Evolutionary conservation across 345 rosid species (phyloP), one percentile per base, ranked within the genome.

Genomic region (Arabis alpina): DNA sequence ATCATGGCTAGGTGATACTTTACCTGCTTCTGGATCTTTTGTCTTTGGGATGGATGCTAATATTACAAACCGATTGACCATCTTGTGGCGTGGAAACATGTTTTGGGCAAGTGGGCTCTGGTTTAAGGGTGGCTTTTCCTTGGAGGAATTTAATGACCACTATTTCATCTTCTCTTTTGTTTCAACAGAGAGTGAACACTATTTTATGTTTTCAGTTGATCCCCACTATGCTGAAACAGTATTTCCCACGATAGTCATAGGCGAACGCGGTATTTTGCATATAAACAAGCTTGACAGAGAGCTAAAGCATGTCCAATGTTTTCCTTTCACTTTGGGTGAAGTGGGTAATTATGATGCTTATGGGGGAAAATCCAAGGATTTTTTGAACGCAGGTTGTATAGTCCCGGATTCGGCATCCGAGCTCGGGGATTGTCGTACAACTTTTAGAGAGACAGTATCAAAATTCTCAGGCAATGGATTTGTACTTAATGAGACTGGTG

Each of bases 1-100:
- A 13, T 78, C 84, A 47, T 81, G 78, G 78, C 58, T 32, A 32
- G 23, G 11, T 9, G 4, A 49, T 11, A 5, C 7, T 11, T 48
- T 67, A 13, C 76, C 78, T 42, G 74, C 54, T 9, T 14, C 47
- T 58, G 82, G 77, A 2, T 58, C 79, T 8, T 55, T 62, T 47
- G 50, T 53, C 2, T 13, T 83, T 51, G 76, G 81, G 2, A n/a
- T 77, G 55, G 75, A 80, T 51, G 65, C 67, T 32, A 67, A 70
- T 36, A 39, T 53, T 10, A 64, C 73, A 0, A 67, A 41, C 10
- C 55, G 65, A 13, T 67, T 83, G 19, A 53, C 60, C 14, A 51
- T 77, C 13, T 47, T 64, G 67, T 65, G 77, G 76, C 19, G 39
- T 14, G 59, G 75, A 43, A 19, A 58, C 48, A 32, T 66, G 27